Evolutionary conservation across 1,284 basidiomycete species (phyloP).

Genomic region (Quambalaria eucalypti): DNA sequence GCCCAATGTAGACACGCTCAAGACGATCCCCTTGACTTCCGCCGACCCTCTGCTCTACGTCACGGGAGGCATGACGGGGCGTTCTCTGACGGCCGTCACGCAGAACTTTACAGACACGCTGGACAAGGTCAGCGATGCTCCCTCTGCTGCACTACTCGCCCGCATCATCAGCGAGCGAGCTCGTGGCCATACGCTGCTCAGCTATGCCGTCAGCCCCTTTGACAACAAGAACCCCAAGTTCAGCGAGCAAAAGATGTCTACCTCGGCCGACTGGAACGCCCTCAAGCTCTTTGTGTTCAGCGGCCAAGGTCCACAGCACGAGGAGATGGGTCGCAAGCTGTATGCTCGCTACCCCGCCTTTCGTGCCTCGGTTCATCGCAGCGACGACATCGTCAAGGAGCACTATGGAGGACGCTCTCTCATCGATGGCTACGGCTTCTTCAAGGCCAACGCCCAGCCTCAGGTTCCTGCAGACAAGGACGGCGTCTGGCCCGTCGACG

Average conservation of each 20-base stretch:
- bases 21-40: too few species aligned
- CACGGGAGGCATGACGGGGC: too few species aligned
- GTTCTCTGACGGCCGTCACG: too few species aligned
- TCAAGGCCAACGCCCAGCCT: constrained; percentile 6
- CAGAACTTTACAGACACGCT: too few species aligned
- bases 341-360: constrained; percentile 12
- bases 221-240: constrained; percentile 6
- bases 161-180: constrained; percentile 13
- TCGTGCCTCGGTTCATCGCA: constrained; percentile 11
- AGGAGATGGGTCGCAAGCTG: constrained; percentile 16
- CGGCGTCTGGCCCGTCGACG: constrained; percentile 12
- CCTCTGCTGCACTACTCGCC: constrained; percentile 6
- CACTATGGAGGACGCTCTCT: constrained; percentile 6
- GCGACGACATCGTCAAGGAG: constrained; percentile 6
- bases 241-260: constrained; percentile 7
- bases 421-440: constrained; percentile 11
- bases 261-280: constrained; percentile 14
- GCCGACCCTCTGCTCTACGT: too few species aligned
- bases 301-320: constrained; percentile 22
- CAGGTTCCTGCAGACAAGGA: constrained; percentile 6
- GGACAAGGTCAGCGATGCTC: constrained; percentile 2
- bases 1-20: too few species aligned
- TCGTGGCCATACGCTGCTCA: constrained; percentile 11
- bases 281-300: constrained; percentile 16
- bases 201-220: constrained; percentile 7